A percentile compares a stretch with the other conserved stretches of the same genome.
Evolutionary conservation across 1,139 yeast species (phyloP).

Genomic region (Candida sanyaensis): DNA sequence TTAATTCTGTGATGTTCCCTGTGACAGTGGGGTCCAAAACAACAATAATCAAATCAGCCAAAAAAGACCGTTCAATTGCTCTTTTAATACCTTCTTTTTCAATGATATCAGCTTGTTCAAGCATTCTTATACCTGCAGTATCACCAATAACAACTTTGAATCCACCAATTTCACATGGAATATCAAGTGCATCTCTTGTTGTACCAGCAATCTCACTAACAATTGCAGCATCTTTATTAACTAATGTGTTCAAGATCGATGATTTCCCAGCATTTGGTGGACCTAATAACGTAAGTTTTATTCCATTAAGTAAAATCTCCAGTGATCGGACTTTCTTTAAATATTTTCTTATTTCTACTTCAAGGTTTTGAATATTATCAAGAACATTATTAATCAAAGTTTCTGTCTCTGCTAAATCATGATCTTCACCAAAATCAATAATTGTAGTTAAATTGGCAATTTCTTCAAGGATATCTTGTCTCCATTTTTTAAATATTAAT

Average conservation of each 20-base stretch:
- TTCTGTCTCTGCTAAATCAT: constrained; percentile 68
- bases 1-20: constrained; percentile 21
- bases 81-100: constrained; percentile 84
- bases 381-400: constrained; percentile 53
- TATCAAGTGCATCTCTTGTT: constrained; percentile 84
- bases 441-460: constrained; percentile 82
- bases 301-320: constrained; percentile 70
- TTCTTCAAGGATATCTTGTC: constrained; percentile 60
- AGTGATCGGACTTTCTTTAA: constrained; percentile 56
- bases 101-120: constrained; percentile 51
- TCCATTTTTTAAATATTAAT: constrained; percentile 61
- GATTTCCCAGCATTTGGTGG: constrained; percentile 98
- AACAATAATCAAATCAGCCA: constrained; percentile 63
- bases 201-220: constrained; percentile 95
- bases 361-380: constrained; percentile 39
- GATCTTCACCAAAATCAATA: constrained; percentile 96
- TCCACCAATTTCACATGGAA: constrained; percentile 80
- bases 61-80: constrained; percentile 59
- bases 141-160: constrained; percentile 84
- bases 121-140: constrained; percentile 87
- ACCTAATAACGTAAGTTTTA: constrained; percentile 73
- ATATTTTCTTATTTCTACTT: constrained; percentile 48
- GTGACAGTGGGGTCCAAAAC: constrained; percentile 26
- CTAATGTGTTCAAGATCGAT: constrained; percentile 71
- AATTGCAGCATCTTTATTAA: constrained; percentile 83